Conservation (phyloP, 2,329 filamentous ascomycete species). For the Aspergillus sp. region DNA sequence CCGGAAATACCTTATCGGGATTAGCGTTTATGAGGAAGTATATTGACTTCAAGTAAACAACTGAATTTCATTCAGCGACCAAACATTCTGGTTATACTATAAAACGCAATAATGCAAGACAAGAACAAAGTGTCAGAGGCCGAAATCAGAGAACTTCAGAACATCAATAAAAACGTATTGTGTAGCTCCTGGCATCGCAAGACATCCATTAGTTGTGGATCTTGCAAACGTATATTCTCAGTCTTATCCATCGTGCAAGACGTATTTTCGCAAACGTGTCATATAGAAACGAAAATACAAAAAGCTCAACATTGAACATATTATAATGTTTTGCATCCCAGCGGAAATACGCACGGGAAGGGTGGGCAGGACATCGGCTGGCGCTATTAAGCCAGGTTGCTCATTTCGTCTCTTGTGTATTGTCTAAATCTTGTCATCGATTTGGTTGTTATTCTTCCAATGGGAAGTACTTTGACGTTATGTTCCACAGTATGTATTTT, state of each 20-base stretch:
- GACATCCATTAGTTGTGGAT: not conserved
- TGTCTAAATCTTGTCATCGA: slow-evolving; percentile 26
- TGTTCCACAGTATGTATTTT: slow-evolving; percentile 45
- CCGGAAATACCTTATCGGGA: not conserved
- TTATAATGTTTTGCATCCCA: too few relatives aligned
- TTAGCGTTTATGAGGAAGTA: not conserved
- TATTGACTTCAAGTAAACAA: not conserved
- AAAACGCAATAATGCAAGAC: not conserved
- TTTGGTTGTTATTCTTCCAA: slow-evolving; percentile 34
- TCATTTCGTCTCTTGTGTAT: slow-evolving; percentile 19
- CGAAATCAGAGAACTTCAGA: not conserved
- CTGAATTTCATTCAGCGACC: not conserved
- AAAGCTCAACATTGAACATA: too few relatives aligned
- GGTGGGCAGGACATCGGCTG: too few relatives aligned
- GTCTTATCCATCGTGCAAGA: too few relatives aligned
- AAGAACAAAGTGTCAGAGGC: not conserved
- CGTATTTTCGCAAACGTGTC: too few relatives aligned
- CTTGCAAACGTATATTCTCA: not conserved
- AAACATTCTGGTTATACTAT: not conserved
- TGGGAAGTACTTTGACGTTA: slow-evolving; percentile 43
- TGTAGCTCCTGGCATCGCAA: not conserved
- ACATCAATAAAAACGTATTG: not conserved
- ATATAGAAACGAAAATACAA: too few relatives aligned
- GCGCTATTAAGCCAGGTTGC: not conserved
- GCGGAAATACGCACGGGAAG: too few relatives aligned